Conservation (phyloP, 345 rosid genomes). For the Hypericum androsaemum region DNA sequence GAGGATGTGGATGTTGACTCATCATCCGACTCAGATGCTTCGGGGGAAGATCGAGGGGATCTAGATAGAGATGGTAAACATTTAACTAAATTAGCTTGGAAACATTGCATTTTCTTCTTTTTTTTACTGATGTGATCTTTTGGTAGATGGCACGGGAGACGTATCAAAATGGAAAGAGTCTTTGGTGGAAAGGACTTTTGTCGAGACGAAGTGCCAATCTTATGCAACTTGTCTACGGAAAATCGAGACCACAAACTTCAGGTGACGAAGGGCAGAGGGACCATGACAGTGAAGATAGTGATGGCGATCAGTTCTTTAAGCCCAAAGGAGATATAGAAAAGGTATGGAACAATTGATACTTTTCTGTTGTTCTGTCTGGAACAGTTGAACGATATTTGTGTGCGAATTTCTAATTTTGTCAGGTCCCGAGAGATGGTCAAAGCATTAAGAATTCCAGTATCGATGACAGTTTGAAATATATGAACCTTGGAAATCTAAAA, state of each 20-base stretch:
- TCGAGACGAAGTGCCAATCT: conserved; percentile 45
- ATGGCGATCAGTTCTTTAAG: conserved; percentile 69
- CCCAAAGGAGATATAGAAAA: conserved; percentile 64
- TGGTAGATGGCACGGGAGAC: conserved; percentile 54
- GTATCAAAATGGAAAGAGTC: conserved; percentile 76
- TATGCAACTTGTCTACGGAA: conserved; percentile 79
- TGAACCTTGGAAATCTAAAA: conserved; percentile 32
- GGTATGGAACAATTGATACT: conserved; percentile 29
- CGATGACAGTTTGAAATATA: conserved; percentile 75
- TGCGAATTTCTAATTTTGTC: conserved; percentile 19
- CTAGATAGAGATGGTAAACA: conserved; percentile 39
- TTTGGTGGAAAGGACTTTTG: conserved; percentile 48
- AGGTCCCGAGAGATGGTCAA: conserved; percentile 41
- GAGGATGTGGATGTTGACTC: conserved; percentile 21
- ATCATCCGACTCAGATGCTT: conserved; percentile 36
- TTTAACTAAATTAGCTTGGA: background rate
- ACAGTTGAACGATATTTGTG: background rate
- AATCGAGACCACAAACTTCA: conserved; percentile 29
- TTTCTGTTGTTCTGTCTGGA: background rate
- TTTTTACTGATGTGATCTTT: background rate
- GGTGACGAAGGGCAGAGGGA: conserved; percentile 28
- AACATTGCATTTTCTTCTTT: background rate
- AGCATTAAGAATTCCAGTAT: conserved; percentile 29
- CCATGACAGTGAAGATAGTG: conserved; percentile 50
- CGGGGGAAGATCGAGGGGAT: conserved; percentile 31